Conservation (phyloP, 1,284 basidiomycete species). For the Cystobasidium sp. region DNA sequence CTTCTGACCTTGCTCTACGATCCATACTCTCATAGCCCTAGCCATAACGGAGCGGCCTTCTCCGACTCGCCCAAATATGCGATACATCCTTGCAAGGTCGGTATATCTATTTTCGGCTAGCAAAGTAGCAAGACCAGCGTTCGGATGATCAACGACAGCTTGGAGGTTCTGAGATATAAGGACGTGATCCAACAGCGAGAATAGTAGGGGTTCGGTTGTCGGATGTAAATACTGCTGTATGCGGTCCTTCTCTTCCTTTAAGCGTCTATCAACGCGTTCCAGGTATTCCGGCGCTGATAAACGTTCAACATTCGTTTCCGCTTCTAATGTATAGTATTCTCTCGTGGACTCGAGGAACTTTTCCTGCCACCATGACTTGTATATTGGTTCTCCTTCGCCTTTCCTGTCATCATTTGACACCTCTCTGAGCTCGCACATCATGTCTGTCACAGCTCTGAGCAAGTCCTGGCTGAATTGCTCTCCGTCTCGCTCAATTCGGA, state of each 20-base stretch:
- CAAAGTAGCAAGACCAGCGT: constrained; percentile 86
- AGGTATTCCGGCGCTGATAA: constrained; percentile 85
- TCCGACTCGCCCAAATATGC: constrained; percentile 72
- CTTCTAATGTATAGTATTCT: constrained; percentile 80
- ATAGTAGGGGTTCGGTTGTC: constrained; percentile 71
- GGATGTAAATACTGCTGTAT: constrained; percentile 87
- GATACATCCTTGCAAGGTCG: constrained; percentile 80
- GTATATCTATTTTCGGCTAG: constrained; percentile 77
- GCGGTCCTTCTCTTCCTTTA: constrained; percentile 82
- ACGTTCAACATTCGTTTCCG: constrained; percentile 69
- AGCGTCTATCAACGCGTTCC: constrained; percentile 75
- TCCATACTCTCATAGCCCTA: constrained; percentile 73
- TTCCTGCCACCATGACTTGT: constrained; percentile 84
- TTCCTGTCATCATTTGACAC: constrained; percentile 46
- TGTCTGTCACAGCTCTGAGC: constrained; percentile 85
- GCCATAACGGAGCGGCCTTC: constrained; percentile 70
- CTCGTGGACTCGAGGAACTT: constrained; percentile 77
- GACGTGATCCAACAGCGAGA: constrained; percentile 74
- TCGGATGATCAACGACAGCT: constrained; percentile 75
- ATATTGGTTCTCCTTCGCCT: constrained; percentile 61
- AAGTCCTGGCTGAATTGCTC: constrained; percentile 88
- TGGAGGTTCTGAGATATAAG: constrained; percentile 78
- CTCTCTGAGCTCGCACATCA: constrained; percentile 72
- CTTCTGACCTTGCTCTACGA: constrained; percentile 75
- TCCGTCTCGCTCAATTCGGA: constrained; percentile 89